Percentiles rank a stretch among this genome's conserved stretches.
These are phyloP conservation scores for Apiotrichum mycotoxinovorans DNA, from an alignment of 1,284 basidiomycete species.

Conservation along the genomic window DNA sequence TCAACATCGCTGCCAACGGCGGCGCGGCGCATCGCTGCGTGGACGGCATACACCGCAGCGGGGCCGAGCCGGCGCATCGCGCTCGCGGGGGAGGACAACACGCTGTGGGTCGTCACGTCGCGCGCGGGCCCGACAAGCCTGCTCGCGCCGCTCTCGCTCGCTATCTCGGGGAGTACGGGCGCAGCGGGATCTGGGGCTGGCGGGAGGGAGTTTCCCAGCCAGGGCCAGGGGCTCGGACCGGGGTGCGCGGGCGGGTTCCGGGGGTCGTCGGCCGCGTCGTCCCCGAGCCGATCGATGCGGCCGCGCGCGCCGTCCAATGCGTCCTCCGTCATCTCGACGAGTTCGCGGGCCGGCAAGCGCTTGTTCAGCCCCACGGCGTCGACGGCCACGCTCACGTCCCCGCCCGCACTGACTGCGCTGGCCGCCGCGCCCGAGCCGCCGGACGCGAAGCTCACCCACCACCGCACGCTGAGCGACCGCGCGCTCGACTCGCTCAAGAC, in stretches of 20 bases:
- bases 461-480: not conserved
- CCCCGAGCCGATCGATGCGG: conserved; percentile 21
- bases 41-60: conserved; percentile 21
- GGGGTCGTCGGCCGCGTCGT: conserved; percentile 21
- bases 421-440: conserved; percentile 23
- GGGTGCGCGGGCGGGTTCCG: no score
- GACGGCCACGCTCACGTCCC: not conserved
- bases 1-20: conserved; percentile 25
- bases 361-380: conserved; percentile 36
- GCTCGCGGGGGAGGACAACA: conserved; percentile 34
- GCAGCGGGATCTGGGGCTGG: conserved; percentile 16
- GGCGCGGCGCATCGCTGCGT: conserved; percentile 35
- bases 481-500: conserved; percentile 39
- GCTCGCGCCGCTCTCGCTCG: not conserved
- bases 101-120: conserved; percentile 35
- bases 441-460: conserved; percentile 20
- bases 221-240: no score
- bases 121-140: not conserved
- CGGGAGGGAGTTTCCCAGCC: no score
- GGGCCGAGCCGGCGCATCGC: conserved; percentile 31
- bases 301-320: conserved; percentile 29
- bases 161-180: not conserved
- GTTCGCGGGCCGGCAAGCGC: conserved; percentile 16
- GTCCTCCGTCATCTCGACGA: conserved; percentile 28
- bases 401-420: not conserved